Evolutionary conservation across 1,284 basidiomycete genomes (phyloP), one percentile per base, ranked within the genome.

Genomic region (Sporisorium scitamineum): DNA sequence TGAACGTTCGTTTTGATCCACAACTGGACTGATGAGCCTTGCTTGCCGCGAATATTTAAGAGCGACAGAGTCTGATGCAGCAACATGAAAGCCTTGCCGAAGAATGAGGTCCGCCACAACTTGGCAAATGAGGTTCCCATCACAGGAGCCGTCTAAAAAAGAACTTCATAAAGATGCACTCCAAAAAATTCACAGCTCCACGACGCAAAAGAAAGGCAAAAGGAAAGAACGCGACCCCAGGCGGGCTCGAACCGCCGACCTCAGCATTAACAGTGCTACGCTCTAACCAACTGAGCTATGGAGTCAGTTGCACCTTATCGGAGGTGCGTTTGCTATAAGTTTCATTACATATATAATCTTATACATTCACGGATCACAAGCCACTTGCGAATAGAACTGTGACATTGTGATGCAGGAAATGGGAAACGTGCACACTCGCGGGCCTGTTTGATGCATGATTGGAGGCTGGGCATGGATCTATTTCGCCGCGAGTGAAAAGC

Each of bases 201-300:
- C n/a, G 27, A 48, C n/a, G n/a, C 11, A 29, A 48, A 7, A 44
- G 61, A 26, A 56, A 50, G 22, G 48, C 31, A 56, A 57, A 54
- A 59, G 62, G 56, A 50, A 50, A 31, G 16, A 31, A 24, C 16
- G 11, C 74, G 74, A 76, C 74, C 69, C 66, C 69, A 47, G 74
- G 70, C 75, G 70, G 70, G 75, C 67, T 77, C 70, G 75, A 77
- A 77, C 75, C 70, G 75, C 70, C 70, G 75, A 77, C 75, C 75
- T 77, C 67, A 69, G 70, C 70, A 77, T 77, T 77, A 77, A 77
- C 75, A 77, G 70, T 72, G 70, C 70, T 69, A 77, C 75, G 75
- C 75, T 73, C 75, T 77, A 77, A 70, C 75, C 75, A 77, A 77
- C 75, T 77, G 75, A 77, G 75, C 75, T 73, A 77, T 47, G 61